Evolutionary conservation across 2,329 filamentous ascomycete species (phyloP), one percentile per base, ranked within the genome.

Genomic region (Ophiostoma australiae): DNA sequence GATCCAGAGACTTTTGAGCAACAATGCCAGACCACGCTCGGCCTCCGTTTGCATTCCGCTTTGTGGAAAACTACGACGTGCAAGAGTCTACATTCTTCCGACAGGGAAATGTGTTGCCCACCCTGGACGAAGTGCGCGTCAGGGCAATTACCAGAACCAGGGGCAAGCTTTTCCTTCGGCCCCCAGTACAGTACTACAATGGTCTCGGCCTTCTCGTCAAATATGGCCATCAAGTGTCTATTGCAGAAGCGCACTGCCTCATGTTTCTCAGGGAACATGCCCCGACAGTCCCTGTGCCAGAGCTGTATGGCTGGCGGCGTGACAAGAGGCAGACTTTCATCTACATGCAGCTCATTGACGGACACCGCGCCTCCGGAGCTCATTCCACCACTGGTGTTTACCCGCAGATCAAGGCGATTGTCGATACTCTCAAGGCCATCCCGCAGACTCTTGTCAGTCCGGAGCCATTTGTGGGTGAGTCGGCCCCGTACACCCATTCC

Each of bases 191-290:
- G 44, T 7, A 5, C 8, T 69, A 66, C 41, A n/a, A 6, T 2
- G 4, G 8, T 7, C 68, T 78, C 37, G 76, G 75, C 1, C 66
- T 79, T 23, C 20, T 77, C 68, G 76, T 79, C 63, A 80, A 80
- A 71, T 80, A 77, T 69, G 77, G 78, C 63, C 55, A 70, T 55
- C 65, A 72, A 1, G 72, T 76, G 27, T 77, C 75, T 44, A 48
- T 75, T 67, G 71, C 73, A 17, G 78, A 79, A 71, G 75, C 75
- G 33, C 70, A 76, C 69, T 71, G 66, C n/a, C 71, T 73, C 15
- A 44, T 71, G 44, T 71, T 71, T 55, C 27, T 74, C 10, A 72
- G 70, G 23, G 39, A 48, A 27, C 58, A 70, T 23, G 66, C 72
- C 23, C 70, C 71, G 15, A 44, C 33, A 5, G 72, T 74, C 15